These are phyloP conservation scores for Apiospora aurea DNA, from an alignment of 2,329 filamentous ascomycete species.

Conservation along the genomic window DNA sequence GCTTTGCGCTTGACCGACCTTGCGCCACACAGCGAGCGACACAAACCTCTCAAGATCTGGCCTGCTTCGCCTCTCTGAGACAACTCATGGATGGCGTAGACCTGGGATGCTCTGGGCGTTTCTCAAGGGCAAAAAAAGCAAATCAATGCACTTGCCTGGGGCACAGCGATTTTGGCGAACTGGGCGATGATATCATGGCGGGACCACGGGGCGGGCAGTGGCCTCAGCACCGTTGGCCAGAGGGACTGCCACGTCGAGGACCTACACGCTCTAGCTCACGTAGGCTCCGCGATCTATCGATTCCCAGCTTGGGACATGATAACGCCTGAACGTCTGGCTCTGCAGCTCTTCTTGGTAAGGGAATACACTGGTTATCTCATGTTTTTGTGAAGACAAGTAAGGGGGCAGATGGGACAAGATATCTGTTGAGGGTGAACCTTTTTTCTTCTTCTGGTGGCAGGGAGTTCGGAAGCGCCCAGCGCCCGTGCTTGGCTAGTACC, in stretches of 20 bases:
- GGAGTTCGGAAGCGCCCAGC: not conserved
- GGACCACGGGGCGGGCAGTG: not conserved
- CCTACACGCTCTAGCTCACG: not conserved
- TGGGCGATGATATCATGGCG: not conserved
- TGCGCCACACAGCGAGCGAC: slow-evolving; percentile 5
- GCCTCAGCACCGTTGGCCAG: slow-evolving; percentile 11
- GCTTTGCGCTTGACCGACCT: not conserved
- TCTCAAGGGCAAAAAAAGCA: not conserved
- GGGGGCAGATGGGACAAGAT: not conserved
- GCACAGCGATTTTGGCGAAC: not conserved
- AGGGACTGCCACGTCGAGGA: not conserved
- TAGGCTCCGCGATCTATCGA: not conserved
- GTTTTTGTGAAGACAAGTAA: not conserved
- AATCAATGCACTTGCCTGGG: not conserved
- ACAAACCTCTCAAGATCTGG: not conserved
- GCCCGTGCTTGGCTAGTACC: not conserved
- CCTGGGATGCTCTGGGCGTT: not conserved
- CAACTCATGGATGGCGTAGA: not conserved
- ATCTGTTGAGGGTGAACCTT: not conserved
- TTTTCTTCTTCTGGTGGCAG: not conserved
- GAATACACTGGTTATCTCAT: not conserved
- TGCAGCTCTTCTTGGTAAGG: not conserved
- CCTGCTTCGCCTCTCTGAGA: not conserved
- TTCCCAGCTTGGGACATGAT: not conserved
- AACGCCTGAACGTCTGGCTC: not conserved